Evolutionary conservation across 75 land plant species (phyloP), one percentile per base, ranked within the genome.

Genomic region (Cupressus sempervirens): DNA sequence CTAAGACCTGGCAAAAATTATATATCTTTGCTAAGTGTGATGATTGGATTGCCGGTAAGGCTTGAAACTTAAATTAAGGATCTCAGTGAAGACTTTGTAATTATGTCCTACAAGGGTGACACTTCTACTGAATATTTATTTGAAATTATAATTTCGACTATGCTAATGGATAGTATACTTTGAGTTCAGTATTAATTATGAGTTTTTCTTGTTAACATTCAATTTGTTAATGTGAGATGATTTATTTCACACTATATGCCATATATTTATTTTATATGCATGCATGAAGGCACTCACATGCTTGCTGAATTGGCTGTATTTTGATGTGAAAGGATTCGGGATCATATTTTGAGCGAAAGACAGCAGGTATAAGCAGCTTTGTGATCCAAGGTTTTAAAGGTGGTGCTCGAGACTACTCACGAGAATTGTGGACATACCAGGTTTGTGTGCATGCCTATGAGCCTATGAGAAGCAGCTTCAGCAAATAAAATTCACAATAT

Each of bases 11-110:
- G 96, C 23, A 80, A 48, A 11, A 95, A 95, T 79, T n/a, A 82
- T 29, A 86, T 95, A 46, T 88, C 95, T 35, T 84, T 95, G 12
- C 82, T 95, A 40, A 91, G 94, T 80, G 92, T 87, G 87, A 88
- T 95, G 85, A 89, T 93, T 84, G 97, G 97, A 34, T 81, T 91
- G 62, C 93, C 91, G 91, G 96, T 92, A 88, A 40, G 35, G 56
- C 9, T 87, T 35, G 16, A 34, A 75, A 75, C 40, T 15, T 35
- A 32, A 15, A 75, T 75, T 38, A 15, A 34, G 67, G 18, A 16
- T 1, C 38, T 34, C 15, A 6, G 10, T 9, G 11, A 4, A 48
- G 50, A 48, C 50, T 62, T 62, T 62, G 20, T 62, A 7, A 5
- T 62, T 62, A 18, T 62, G 67, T 5, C 23, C 6, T 18, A 62